A percentile compares a stretch with the other conserved stretches of the same genome.
phyloP scores from a whole-genome alignment of 768 basidiomycete genomes.

The Tricholoma saponaceum region DNA sequence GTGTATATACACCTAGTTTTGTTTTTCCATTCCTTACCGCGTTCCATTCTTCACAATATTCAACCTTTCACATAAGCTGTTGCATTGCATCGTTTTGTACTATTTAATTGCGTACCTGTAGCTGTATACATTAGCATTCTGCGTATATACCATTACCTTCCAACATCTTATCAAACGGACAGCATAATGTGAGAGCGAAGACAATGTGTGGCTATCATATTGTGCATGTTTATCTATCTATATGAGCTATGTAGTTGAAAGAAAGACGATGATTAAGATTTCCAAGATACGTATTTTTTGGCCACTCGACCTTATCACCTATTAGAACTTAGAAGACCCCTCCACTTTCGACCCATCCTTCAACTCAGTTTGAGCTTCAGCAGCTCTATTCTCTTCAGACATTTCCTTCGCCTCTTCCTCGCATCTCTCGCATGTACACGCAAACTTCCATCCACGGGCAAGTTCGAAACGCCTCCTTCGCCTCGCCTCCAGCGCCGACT shows the following conservation, averaged over 20 bases:
- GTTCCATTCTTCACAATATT: not conserved
- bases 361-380: constrained; percentile 24
- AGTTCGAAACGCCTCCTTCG: constrained; percentile 68
- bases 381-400: constrained; percentile 27
- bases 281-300: not conserved
- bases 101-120: constrained; percentile 1
- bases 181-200: not conserved
- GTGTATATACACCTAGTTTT: constrained; percentile 8
- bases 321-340: constrained; percentile 22
- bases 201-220: not conserved
- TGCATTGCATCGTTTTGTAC: not conserved
- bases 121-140: constrained; percentile 1
- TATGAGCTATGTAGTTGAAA: not conserved
- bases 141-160: not conserved
- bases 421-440: constrained; percentile 70
- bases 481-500: constrained; percentile 51
- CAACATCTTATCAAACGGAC: not conserved
- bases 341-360: constrained; percentile 53
- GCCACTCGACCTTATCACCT: constrained; percentile 14
- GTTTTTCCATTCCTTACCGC: constrained; percentile 7
- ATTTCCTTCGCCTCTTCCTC: constrained; percentile 44
- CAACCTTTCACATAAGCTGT: not conserved
- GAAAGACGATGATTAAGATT: not conserved
- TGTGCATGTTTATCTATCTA: not conserved
- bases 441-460: constrained; percentile 78